These are phyloP conservation scores for Pestalotiopsis sp. DNA, from an alignment of 2,329 filamentous ascomycete genomes.

Conservation along the genomic window DNA sequence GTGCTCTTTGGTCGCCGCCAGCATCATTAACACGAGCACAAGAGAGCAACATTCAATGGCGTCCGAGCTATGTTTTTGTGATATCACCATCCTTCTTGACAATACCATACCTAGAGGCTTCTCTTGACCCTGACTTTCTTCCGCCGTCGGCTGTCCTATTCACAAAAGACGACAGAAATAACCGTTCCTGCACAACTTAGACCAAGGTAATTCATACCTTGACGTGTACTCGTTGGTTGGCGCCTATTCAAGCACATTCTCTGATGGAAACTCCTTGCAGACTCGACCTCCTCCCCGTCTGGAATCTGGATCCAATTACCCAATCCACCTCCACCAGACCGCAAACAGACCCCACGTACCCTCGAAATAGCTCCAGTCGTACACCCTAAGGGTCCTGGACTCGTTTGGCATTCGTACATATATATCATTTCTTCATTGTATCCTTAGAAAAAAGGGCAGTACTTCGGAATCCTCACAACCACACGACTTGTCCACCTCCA, in stretches of 20 bases:
- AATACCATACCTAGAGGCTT: slow-evolving; percentile 9
- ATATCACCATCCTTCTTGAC: not conserved
- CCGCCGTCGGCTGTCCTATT: not conserved
- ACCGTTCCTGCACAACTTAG: not conserved
- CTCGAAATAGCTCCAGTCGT: not conserved
- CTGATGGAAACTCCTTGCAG: not conserved
- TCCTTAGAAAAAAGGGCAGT: not conserved
- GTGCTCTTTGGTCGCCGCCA: not conserved
- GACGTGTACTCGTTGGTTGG: not conserved
- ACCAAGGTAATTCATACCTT: not conserved
- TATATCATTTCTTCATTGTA: not conserved
- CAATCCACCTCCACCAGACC: not conserved
- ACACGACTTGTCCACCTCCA: not conserved
- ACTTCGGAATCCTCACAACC: not conserved
- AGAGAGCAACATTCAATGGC: slow-evolving; percentile 12
- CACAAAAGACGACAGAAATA: not conserved
- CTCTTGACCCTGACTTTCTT: slow-evolving; percentile 4
- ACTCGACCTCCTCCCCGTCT: not conserved
- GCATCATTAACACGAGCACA: not conserved
- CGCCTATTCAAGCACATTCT: not conserved
- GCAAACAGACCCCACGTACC: not conserved
- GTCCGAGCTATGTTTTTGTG: slow-evolving; percentile 11
- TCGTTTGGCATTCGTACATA: not conserved
- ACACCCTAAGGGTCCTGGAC: not conserved
- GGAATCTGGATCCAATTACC: not conserved